Evolutionary conservation across 2,329 filamentous ascomycete genomes (phyloP).

Genomic region (Fusarium torreyae): DNA sequence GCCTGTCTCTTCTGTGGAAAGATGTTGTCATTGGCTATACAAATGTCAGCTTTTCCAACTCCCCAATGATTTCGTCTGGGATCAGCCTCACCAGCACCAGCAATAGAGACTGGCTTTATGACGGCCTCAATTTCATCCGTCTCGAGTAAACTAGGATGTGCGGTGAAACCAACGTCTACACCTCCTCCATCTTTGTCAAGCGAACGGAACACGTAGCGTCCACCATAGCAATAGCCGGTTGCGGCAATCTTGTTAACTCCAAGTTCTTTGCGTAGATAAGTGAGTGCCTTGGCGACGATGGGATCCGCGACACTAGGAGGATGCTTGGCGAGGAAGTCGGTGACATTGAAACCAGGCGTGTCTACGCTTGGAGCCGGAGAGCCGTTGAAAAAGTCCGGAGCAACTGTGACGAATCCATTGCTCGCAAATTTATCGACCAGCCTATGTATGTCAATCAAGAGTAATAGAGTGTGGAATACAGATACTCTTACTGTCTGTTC

Average conservation of each 20-base stretch:
- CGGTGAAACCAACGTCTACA: slow-evolving; percentile 69
- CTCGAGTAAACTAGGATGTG: slow-evolving; percentile 72
- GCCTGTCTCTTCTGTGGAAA: slow-evolving; percentile 23
- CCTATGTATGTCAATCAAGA: neutral
- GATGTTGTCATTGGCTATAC: slow-evolving; percentile 22
- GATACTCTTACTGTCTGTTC: slow-evolving; percentile 11
- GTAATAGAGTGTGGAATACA: accelerated
- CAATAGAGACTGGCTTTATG: slow-evolving; percentile 26
- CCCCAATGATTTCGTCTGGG: accelerated
- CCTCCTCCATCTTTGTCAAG: slow-evolving; percentile 65
- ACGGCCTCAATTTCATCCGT: slow-evolving; percentile 64
- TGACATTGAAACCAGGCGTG: slow-evolving; percentile 6
- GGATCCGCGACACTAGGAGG: slow-evolving; percentile 26
- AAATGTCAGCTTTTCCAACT: neutral
- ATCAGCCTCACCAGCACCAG: slow-evolving; percentile 25
- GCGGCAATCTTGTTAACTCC: slow-evolving; percentile 65
- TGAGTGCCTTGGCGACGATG: slow-evolving; percentile 28
- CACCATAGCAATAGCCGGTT: slow-evolving; percentile 74
- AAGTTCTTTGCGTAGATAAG: slow-evolving; percentile 47
- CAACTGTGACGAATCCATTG: slow-evolving; percentile 28
- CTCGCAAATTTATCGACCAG: slow-evolving; percentile 33
- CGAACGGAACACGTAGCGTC: slow-evolving; percentile 68
- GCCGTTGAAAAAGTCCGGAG: slow-evolving; percentile 26
- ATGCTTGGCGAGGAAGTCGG: slow-evolving; percentile 29
- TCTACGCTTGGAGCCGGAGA: slow-evolving; percentile 9